phyloP scores from a whole-genome alignment of 2,329 filamentous ascomycete genomes.

The Albophoma yamanashiensis region DNA sequence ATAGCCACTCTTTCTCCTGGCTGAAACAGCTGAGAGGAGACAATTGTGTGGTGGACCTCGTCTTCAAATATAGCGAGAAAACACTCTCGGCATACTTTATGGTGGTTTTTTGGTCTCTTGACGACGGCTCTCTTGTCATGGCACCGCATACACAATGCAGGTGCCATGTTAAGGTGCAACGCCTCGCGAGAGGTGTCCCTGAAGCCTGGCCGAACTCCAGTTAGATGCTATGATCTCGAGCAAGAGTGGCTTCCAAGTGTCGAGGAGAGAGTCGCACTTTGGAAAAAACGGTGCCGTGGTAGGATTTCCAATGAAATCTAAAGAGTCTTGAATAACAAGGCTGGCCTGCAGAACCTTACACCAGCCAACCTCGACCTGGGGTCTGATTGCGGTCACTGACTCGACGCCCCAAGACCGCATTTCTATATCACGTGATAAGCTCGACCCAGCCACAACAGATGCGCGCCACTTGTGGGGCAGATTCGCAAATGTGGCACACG shows the following conservation, averaged over 20 bases:
- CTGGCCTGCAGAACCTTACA: background rate
- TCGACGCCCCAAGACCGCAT: background rate
- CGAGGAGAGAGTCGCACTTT: background rate
- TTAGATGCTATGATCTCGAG: background rate
- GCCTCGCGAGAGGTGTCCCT: background rate
- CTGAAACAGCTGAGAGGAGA: slow-evolving; percentile 66
- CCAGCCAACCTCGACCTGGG: background rate
- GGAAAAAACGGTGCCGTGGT: too few relatives aligned
- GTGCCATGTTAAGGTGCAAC: slow-evolving; percentile 51
- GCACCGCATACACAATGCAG: slow-evolving; percentile 66
- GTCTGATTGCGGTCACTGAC: background rate
- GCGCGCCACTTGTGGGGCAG: slow-evolving; percentile 10
- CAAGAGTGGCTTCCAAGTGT: background rate
- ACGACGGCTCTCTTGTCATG: slow-evolving; percentile 71
- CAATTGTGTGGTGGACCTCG: slow-evolving; percentile 90
- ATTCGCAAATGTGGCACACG: slow-evolving; percentile 2
- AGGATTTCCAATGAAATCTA: background rate
- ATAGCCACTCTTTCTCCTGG: slow-evolving; percentile 84
- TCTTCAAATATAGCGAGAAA: slow-evolving; percentile 84
- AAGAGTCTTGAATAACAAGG: background rate
- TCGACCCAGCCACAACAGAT: slow-evolving; percentile 3
- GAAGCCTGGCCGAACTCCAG: background rate
- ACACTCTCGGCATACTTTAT: slow-evolving; percentile 84
- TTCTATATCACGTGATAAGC: slow-evolving; percentile 2
- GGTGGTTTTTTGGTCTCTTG: slow-evolving; percentile 86